Conservation (phyloP, 1,284 basidiomycete species). For the Apiotrichum mycotoxinovorans region DNA sequence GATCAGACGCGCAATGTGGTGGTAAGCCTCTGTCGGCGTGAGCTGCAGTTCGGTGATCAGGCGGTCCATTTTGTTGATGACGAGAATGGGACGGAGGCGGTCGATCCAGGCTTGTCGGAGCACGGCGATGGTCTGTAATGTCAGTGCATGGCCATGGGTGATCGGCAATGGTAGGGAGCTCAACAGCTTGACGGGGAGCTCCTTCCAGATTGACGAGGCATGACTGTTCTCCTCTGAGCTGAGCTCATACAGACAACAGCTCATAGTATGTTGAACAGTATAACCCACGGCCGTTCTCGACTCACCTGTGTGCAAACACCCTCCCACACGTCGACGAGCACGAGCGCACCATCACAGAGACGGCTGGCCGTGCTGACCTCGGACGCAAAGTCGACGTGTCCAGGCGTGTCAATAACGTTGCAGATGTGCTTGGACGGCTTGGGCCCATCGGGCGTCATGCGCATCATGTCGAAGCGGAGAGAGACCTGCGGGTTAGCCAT, state of each 20-base stretch:
- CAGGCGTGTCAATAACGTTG: constrained; percentile 98
- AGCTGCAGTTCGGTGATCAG: constrained; percentile 91
- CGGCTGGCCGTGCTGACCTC: constrained; percentile 94
- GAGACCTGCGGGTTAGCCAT: constrained; percentile 55
- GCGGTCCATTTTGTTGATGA: constrained; percentile 97
- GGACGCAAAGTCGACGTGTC: constrained; percentile 96
- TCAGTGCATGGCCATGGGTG: too few relatives aligned
- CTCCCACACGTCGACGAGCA: constrained; percentile 97
- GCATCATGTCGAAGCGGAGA: constrained; percentile 70
- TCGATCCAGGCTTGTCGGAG: constrained; percentile 94
- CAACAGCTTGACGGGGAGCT: too few relatives aligned
- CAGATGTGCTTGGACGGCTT: constrained; percentile 43
- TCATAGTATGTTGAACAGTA: neutral
- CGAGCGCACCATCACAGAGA: constrained; percentile 90
- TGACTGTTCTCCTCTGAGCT: too few relatives aligned
- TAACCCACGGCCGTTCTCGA: constrained; percentile 8
- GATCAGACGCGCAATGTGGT: constrained; percentile 86
- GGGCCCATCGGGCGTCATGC: constrained; percentile 50
- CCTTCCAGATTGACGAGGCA: too few relatives aligned
- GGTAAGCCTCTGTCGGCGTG: constrained; percentile 86
- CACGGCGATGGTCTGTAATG: constrained; percentile 87
- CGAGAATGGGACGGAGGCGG: constrained; percentile 80
- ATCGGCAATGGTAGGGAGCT: too few relatives aligned
- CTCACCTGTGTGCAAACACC: constrained; percentile 94
- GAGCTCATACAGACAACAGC: too few relatives aligned